Percentiles rank a stretch among this genome's conserved stretches.
Conservation (phyloP, 1,284 basidiomycete genomes). For the Ceratobasidium sp. region DNA sequence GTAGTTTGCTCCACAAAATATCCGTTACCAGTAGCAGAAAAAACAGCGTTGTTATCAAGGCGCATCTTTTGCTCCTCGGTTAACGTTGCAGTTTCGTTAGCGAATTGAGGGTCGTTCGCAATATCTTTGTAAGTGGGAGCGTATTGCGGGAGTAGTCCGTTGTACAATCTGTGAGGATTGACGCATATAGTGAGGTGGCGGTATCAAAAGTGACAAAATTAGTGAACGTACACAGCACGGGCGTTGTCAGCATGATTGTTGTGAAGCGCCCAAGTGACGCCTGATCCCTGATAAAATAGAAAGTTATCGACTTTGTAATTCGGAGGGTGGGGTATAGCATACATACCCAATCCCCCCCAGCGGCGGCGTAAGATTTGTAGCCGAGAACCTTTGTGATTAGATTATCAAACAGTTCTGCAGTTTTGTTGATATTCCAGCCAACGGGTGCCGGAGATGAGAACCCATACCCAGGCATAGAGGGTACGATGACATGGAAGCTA, state of each 20-base stretch:
- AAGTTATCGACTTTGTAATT: not conserved
- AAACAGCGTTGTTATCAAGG: not conserved
- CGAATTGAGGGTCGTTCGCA: not conserved
- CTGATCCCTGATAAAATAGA: constrained; percentile 29
- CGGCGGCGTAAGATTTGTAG: constrained; percentile 42
- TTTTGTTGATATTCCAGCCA: constrained; percentile 40
- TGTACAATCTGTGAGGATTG: constrained; percentile 30
- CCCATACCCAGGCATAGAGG: constrained; percentile 48
- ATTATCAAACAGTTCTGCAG: constrained; percentile 46
- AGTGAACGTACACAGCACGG: constrained; percentile 14
- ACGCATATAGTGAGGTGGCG: not conserved
- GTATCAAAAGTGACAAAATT: not conserved
- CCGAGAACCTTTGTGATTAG: constrained; percentile 28
- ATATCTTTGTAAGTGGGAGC: constrained; percentile 18
- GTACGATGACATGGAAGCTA: constrained; percentile 47
- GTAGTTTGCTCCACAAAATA: constrained; percentile 45
- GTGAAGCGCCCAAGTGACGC: constrained; percentile 43
- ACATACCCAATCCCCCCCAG: constrained; percentile 47
- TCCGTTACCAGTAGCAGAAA: constrained; percentile 12
- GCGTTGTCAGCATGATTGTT: constrained; percentile 26
- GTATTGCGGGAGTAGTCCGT: constrained; percentile 39
- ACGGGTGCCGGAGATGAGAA: constrained; percentile 43
- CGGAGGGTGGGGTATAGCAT: too few species aligned
- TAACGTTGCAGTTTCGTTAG: constrained; percentile 28
- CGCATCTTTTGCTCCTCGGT: constrained; percentile 6